phyloP scores from a whole-genome alignment of 2,329 filamentous ascomycete genomes.

The Colletotrichum truncatum region DNA sequence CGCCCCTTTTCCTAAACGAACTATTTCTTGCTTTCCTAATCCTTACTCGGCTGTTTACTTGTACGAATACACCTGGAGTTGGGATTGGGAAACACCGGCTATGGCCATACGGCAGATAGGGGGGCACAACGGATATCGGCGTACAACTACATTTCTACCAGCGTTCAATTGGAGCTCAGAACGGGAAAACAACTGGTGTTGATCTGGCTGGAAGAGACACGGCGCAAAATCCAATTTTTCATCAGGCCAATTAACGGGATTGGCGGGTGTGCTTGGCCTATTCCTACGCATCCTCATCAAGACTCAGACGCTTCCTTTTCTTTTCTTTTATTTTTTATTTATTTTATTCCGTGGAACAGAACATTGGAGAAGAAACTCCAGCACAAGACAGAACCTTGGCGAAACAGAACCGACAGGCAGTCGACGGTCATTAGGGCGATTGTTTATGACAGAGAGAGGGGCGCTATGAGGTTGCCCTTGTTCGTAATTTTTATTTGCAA shows the following conservation, averaged over 20 bases:
- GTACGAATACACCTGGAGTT: constrained; percentile 32
- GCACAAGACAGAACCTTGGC: constrained; percentile 28
- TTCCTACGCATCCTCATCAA: not conserved
- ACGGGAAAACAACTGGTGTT: constrained; percentile 3
- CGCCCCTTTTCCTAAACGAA: not conserved
- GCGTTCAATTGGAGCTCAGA: constrained; percentile 6
- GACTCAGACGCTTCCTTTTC: not conserved
- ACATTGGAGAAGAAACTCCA: constrained; percentile 23
- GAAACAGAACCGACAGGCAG: constrained; percentile 20
- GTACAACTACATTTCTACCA: constrained; percentile 28
- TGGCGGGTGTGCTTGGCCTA: not conserved
- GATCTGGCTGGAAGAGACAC: not conserved
- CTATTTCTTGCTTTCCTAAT: constrained; percentile 3
- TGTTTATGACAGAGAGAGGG: not conserved
- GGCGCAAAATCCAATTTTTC: not conserved
- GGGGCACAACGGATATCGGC: constrained; percentile 28
- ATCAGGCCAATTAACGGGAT: not conserved
- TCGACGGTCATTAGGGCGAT: constrained; percentile 9
- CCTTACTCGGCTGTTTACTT: constrained; percentile 20
- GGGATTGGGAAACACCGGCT: constrained; percentile 24
- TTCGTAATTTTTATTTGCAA: constrained; percentile 18
- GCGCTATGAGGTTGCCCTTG: constrained; percentile 10
- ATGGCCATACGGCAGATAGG: constrained; percentile 30
- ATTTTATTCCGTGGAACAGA: constrained; percentile 1
- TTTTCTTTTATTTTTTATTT: constrained; percentile 13